Conservation (phyloP, 202 grass and related monocot genomes). For the Bolboschoenoplectus hybrid region DNA sequence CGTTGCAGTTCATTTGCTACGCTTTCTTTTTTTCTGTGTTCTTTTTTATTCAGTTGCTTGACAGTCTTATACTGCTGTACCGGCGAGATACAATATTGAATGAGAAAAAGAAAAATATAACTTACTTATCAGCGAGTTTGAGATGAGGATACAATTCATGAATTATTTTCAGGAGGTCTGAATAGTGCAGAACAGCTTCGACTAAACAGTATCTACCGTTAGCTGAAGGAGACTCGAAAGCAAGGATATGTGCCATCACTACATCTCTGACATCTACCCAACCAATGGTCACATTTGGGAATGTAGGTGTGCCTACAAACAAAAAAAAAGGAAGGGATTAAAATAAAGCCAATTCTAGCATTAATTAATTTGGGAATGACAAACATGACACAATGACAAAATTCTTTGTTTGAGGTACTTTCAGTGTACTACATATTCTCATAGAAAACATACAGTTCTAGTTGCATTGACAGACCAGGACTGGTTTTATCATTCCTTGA, state of each 20-base stretch:
- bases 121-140: constrained; percentile 64
- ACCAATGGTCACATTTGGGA: constrained; percentile 49
- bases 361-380: background rate
- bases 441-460: background rate
- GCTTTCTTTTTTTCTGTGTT: background rate
- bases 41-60: constrained; percentile 12
- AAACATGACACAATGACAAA: background rate
- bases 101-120: background rate
- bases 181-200: constrained; percentile 54
- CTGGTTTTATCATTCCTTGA: background rate
- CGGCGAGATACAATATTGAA: background rate
- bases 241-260: constrained; percentile 54
- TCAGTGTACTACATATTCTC: background rate
- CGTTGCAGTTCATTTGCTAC: background rate
- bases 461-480: background rate
- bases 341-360: background rate
- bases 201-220: constrained; percentile 59
- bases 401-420: background rate
- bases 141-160: constrained; percentile 58
- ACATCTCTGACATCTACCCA: constrained; percentile 71
- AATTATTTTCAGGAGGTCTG: constrained; percentile 56
- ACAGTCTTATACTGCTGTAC: background rate
- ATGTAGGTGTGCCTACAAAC: constrained; percentile 53
- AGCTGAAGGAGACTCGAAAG: constrained; percentile 58
- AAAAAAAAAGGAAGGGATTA: background rate